Conservation (phyloP, 345 rosid species). For the Acer saccharum region DNA sequence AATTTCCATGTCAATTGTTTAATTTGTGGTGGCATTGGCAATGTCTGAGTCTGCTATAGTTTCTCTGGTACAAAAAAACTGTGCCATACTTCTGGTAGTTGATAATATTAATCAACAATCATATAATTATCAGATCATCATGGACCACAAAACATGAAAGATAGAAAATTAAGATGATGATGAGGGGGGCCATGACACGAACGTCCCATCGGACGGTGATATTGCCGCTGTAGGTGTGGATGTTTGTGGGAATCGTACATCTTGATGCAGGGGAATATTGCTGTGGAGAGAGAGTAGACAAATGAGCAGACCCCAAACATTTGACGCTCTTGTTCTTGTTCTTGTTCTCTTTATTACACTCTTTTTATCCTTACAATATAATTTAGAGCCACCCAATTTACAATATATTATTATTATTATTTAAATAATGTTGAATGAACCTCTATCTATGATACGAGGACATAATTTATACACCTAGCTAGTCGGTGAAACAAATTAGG, state of each 20-base stretch:
- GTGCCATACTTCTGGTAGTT: too few species aligned
- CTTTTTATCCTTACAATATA: not conserved
- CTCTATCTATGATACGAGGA: too few species aligned
- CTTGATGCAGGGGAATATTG: not conserved
- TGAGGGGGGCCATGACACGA: constrained; percentile 4
- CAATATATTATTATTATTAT: too few species aligned
- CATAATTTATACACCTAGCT: too few species aligned
- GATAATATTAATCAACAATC: too few species aligned
- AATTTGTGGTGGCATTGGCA: not conserved
- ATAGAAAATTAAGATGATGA: not conserved
- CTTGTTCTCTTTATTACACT: not conserved
- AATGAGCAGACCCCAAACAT: not conserved
- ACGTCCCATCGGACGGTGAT: constrained; percentile 22
- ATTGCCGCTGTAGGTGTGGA: not conserved
- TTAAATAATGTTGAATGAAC: too few species aligned
- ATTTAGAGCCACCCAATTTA: not conserved
- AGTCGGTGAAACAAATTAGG: too few species aligned
- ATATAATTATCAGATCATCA: not conserved
- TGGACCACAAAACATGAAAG: not conserved
- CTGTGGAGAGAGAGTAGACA: constrained; percentile 22
- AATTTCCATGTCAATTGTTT: not conserved
- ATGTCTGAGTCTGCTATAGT: too few species aligned
- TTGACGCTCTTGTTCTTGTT: constrained; percentile 16
- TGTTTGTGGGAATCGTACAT: not conserved
- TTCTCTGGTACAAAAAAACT: not conserved